phyloP scores from a whole-genome alignment of 1,284 basidiomycete species.

The Ganoderma multipileum region DNA sequence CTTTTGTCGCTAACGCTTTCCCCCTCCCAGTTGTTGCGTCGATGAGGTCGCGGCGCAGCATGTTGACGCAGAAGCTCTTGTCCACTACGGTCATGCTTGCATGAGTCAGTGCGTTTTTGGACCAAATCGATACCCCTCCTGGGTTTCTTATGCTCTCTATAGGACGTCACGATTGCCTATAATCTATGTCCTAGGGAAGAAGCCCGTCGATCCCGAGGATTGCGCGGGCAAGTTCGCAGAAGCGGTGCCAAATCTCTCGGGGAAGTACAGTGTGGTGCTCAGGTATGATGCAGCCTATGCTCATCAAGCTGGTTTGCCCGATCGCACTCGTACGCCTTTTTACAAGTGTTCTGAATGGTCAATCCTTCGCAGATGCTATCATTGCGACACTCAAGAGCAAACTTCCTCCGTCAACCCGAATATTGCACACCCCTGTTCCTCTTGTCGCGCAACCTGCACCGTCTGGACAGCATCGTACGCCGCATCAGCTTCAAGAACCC shows the following conservation, averaged over 20 bases:
- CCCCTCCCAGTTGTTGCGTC: conserved; percentile 83
- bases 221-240: conserved; percentile 56
- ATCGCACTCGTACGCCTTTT: too few relatives aligned
- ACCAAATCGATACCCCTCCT: neutral
- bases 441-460: conserved; percentile 23
- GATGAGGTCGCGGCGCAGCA: conserved; percentile 97
- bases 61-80: conserved; percentile 89
- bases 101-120: conserved; percentile 75
- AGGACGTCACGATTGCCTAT: conserved; percentile 85
- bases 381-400: conserved; percentile 36
- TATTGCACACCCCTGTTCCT: conserved; percentile 34
- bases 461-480: conserved; percentile 5
- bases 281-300: conserved; percentile 86
- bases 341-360: neutral
- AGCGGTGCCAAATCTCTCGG: conserved; percentile 18
- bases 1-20: neutral
- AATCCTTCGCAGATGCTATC: conserved; percentile 39
- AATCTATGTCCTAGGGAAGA: conserved; percentile 86
- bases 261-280: conserved; percentile 52
- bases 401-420: conserved; percentile 17
- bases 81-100: conserved; percentile 98
- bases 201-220: conserved; percentile 56
- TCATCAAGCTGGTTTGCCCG: conserved; percentile 63
- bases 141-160: neutral
- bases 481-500: neutral